These are phyloP conservation scores for Jacaranda copaia DNA, from an alignment of 257 asterid species.

Conservation along the genomic window DNA sequence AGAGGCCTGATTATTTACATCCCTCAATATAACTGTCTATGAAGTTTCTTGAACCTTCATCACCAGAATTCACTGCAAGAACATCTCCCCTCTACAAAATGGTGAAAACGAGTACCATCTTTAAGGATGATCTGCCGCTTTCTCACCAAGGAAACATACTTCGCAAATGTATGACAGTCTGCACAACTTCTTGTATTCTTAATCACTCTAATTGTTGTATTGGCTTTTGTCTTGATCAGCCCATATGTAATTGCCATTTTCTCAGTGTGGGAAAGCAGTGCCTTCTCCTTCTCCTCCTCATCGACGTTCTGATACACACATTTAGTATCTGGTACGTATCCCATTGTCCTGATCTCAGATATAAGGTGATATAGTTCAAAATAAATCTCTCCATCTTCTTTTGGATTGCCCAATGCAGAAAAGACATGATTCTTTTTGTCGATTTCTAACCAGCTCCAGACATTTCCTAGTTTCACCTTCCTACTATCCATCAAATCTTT, in stretches of 20 bases:
- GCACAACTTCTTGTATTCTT: slow-evolving; percentile 64
- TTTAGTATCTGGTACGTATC: slow-evolving; percentile 56
- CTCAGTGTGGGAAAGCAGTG: slow-evolving; percentile 63
- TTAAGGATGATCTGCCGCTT: slow-evolving; percentile 59
- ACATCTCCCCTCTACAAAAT: slow-evolving; percentile 63
- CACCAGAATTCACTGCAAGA: slow-evolving; percentile 67
- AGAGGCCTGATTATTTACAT: slow-evolving; percentile 1
- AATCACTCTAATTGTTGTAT: slow-evolving; percentile 55
- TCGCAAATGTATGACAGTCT: slow-evolving; percentile 65
- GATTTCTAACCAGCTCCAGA: slow-evolving; percentile 67
- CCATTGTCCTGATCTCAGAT: slow-evolving; percentile 59
- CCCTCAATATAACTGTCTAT: background rate
- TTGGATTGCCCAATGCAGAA: slow-evolving; percentile 55
- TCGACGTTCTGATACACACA: slow-evolving; percentile 55
- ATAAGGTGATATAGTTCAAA: slow-evolving; percentile 63
- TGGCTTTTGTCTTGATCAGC: slow-evolving; percentile 46
- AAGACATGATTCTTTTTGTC: slow-evolving; percentile 51
- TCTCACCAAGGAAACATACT: slow-evolving; percentile 58
- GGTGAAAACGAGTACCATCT: slow-evolving; percentile 66
- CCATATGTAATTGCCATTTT: slow-evolving; percentile 67
- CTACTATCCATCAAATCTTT: slow-evolving; percentile 49
- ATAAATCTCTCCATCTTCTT: slow-evolving; percentile 58
- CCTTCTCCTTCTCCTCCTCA: slow-evolving; percentile 62
- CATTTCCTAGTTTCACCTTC: slow-evolving; percentile 49
- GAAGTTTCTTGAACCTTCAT: background rate